These are phyloP conservation scores for Boletellus ananiceps DNA, from an alignment of 768 basidiomycete genomes.

Conservation along the genomic window DNA sequence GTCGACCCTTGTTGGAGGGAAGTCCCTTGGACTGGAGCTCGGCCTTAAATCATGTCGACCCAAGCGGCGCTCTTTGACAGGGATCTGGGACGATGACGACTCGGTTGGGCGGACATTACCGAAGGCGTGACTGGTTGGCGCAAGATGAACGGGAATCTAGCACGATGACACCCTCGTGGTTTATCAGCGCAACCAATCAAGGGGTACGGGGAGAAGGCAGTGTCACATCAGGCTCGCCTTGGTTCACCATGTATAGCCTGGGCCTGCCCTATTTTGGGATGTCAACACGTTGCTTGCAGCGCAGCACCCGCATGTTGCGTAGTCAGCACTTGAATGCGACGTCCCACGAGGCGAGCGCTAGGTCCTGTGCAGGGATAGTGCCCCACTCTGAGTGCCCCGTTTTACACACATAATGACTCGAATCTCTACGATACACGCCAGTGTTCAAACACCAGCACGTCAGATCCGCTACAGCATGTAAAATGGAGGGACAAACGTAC, in stretches of 20 bases:
- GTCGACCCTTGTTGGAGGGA: conserved; percentile 14
- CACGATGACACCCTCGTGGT: conserved; percentile 29
- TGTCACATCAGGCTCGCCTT: conserved; percentile 19
- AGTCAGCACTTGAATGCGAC: conserved; percentile 16
- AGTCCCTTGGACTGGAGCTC: neutral
- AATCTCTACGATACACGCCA: conserved; percentile 22
- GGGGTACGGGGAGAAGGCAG: conserved; percentile 27
- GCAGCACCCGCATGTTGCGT: conserved; percentile 30
- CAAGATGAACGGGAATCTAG: conserved; percentile 33
- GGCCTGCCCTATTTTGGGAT: conserved; percentile 24
- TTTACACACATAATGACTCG: conserved; percentile 30
- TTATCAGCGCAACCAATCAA: conserved; percentile 33
- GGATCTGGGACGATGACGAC: conserved; percentile 22
- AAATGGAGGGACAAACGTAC: conserved; percentile 22
- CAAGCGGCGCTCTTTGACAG: conserved; percentile 22
- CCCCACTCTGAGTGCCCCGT: conserved; percentile 20
- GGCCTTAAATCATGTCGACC: conserved; percentile 25
- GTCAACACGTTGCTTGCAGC: conserved; percentile 32
- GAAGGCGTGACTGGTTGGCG: conserved; percentile 27
- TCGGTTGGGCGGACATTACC: conserved; percentile 31
- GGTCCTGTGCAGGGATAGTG: conserved; percentile 21
- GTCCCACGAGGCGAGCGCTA: conserved; percentile 29
- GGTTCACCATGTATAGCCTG: conserved; percentile 15
- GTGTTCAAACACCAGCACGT: conserved; percentile 7
- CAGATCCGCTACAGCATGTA: conserved; percentile 21